Percentiles rank a stretch among this genome's conserved stretches.
These are phyloP conservation scores for Fusarium sororula DNA, from an alignment of 2,329 filamentous ascomycete genomes.

Conservation along the genomic window DNA sequence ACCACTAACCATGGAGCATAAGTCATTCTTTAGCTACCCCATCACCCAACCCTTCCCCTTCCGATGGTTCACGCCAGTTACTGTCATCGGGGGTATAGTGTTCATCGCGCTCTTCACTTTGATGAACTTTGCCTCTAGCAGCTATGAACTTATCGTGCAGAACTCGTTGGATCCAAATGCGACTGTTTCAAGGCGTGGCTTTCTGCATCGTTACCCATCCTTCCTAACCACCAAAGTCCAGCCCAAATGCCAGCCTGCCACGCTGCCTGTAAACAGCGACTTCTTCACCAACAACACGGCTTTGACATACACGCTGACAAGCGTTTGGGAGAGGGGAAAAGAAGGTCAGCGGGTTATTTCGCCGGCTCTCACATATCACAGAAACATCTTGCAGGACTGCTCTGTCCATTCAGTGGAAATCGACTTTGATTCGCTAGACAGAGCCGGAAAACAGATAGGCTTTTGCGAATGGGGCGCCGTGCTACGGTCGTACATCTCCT, in stretches of 20 bases:
- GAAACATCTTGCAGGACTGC: not conserved
- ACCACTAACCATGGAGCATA: not conserved
- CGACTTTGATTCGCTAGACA: not conserved
- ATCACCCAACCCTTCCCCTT: not conserved
- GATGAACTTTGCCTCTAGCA: not conserved
- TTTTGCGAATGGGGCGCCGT: not conserved
- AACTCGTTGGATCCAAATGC: not conserved
- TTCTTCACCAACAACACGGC: not conserved
- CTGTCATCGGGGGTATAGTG: not conserved
- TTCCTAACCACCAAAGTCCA: not conserved
- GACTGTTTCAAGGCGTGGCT: not conserved
- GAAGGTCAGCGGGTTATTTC: not conserved
- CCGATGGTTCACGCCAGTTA: not conserved
- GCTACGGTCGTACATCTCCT: not conserved
- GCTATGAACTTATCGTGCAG: not conserved
- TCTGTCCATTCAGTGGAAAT: not conserved
- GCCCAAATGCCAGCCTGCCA: not conserved
- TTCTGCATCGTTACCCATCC: not conserved
- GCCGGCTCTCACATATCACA: not conserved
- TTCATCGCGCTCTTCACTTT: not conserved
- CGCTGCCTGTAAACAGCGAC: not conserved
- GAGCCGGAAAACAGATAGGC: not conserved
- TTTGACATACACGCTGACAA: not conserved
- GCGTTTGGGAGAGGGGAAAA: not conserved
- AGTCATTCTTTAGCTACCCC: not conserved